These are phyloP conservation scores for Lophiotrema nucula DNA, from an alignment of 495 filamentous ascomycete species.

Conservation along the genomic window DNA sequence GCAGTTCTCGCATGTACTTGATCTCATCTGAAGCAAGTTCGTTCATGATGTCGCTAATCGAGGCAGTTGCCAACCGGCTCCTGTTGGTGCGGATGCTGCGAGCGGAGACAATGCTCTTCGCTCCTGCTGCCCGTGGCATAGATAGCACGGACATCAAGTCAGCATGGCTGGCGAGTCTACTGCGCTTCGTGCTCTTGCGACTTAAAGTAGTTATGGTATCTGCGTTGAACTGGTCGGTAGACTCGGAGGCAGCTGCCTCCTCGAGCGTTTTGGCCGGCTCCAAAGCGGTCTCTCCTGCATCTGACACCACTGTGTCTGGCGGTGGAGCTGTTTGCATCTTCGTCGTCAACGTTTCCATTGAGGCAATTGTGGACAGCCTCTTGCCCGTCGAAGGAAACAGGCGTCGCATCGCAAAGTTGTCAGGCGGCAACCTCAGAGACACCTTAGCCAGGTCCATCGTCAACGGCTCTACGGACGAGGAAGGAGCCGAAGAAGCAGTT, in stretches of 20 bases:
- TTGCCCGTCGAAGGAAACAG: conserved; percentile 40
- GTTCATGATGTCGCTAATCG: conserved; percentile 69
- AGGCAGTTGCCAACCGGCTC: conserved; percentile 63
- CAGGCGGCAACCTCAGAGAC: not conserved
- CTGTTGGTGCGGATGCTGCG: conserved; percentile 69
- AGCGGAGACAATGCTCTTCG: conserved; percentile 46
- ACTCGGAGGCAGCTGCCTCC: conserved; percentile 26
- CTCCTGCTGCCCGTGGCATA: conserved; percentile 50
- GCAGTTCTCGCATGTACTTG: conserved; percentile 89
- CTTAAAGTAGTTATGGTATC: conserved; percentile 21
- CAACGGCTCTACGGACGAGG: conserved; percentile 37
- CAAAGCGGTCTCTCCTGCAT: not conserved
- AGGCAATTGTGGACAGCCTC: conserved; percentile 42
- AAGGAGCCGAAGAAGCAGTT: conserved; percentile 21
- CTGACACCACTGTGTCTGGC: conserved; percentile 30
- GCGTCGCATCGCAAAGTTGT: conserved; percentile 26
- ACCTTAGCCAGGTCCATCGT: conserved; percentile 22
- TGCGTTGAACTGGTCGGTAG: conserved; percentile 27
- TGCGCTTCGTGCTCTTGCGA: conserved; percentile 52
- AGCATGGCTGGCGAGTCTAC: conserved; percentile 84
- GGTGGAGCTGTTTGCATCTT: conserved; percentile 30
- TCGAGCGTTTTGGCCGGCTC: conserved; percentile 5
- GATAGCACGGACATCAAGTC: conserved; percentile 93
- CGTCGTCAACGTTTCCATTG: conserved; percentile 39
- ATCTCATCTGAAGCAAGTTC: conserved; percentile 82